Evolutionary conservation across 768 basidiomycete species (phyloP).

Genomic region (Phanerochaete sordida): DNA sequence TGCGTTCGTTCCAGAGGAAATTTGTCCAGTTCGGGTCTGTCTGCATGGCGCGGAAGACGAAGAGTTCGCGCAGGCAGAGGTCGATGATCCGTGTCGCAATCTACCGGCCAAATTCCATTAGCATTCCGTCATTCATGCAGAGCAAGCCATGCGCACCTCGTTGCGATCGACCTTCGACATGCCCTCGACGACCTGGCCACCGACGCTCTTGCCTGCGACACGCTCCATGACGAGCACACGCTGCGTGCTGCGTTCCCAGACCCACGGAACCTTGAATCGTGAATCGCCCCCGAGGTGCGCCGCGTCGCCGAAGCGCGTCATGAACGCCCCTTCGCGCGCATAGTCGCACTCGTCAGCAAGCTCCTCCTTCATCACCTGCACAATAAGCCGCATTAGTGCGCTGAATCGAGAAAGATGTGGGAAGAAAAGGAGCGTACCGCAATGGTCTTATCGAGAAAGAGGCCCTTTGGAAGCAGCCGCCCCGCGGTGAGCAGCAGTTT

Average conservation of each 20-base stretch:
- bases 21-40: constrained; percentile 99
- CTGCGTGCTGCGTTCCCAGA: constrained; percentile 77
- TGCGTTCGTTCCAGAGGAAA: constrained; percentile 80
- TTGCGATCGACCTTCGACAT: constrained; percentile 66
- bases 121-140: no score
- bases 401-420: background rate
- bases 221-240: constrained; percentile 88
- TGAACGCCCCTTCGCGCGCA: constrained; percentile 70
- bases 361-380: constrained; percentile 85
- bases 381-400: background rate
- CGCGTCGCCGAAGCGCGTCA: constrained; percentile 53
- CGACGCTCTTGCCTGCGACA: constrained; percentile 79
- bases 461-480: constrained; percentile 76
- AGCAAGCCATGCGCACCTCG: constrained; percentile 64
- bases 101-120: constrained; percentile 34
- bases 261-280: constrained; percentile 82
- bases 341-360: constrained; percentile 94
- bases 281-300: constrained; percentile 51
- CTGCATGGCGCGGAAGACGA: constrained; percentile 91
- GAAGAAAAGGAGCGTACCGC: constrained; percentile 38
- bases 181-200: constrained; percentile 50
- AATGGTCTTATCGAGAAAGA: constrained; percentile 88
- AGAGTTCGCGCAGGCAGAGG: constrained; percentile 87
- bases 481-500: constrained; percentile 76
- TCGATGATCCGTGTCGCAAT: constrained; percentile 81